phyloP scores from a whole-genome alignment of 306 rosid species.

The Pyrus bretschneideri region DNA sequence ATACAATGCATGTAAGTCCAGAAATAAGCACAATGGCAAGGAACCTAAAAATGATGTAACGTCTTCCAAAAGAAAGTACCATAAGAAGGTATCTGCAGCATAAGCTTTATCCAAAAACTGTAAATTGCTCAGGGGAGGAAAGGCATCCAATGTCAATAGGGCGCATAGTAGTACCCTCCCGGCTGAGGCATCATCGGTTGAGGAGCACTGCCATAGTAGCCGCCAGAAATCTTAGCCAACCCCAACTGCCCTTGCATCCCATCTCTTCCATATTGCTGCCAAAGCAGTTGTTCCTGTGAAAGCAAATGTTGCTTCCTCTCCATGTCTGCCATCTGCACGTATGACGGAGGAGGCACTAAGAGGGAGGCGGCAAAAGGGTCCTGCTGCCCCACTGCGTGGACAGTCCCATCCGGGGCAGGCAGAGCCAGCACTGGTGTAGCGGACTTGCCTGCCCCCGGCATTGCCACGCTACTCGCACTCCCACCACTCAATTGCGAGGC shows the following conservation, averaged over 20 bases:
- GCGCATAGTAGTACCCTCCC: conserved; percentile 55
- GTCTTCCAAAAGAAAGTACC: neutral
- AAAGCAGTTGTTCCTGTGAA: conserved; percentile 61
- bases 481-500: conserved; percentile 51
- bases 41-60: neutral
- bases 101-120: conserved; percentile 1
- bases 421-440: conserved; percentile 51
- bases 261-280: conserved; percentile 72
- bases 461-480: conserved; percentile 73
- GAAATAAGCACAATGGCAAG: neutral
- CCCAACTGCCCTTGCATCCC: conserved; percentile 82
- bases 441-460: conserved; percentile 44
- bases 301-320: conserved; percentile 78
- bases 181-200: conserved; percentile 56
- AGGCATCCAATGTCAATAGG: conserved; percentile 9
- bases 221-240: conserved; percentile 42
- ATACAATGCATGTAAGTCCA: neutral
- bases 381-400: conserved; percentile 48
- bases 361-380: conserved; percentile 87
- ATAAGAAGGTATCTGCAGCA: neutral
- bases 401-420: conserved; percentile 80
- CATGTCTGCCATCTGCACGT: conserved; percentile 83
- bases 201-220: conserved; percentile 27
- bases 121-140: neutral
- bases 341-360: conserved; percentile 69